These are phyloP conservation scores for Aspergillus coremiiformis DNA, from an alignment of 495 filamentous ascomycete species.

Conservation along the genomic window DNA sequence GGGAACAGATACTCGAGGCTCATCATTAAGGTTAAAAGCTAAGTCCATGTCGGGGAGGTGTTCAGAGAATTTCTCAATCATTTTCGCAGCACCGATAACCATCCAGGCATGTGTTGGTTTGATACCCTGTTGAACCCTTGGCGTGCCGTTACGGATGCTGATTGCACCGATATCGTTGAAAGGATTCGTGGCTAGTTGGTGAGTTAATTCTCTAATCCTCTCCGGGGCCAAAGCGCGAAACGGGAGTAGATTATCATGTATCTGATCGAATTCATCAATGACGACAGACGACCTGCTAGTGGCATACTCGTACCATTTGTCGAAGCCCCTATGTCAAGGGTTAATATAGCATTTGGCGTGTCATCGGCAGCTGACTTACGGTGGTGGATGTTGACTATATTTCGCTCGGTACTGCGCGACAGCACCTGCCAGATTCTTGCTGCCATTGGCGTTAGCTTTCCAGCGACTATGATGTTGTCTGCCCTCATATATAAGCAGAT, in stretches of 20 bases:
- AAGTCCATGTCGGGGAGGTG: constrained; percentile 75
- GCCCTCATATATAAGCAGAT: constrained; percentile 39
- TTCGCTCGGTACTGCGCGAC: constrained; percentile 36
- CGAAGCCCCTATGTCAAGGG: constrained; percentile 27
- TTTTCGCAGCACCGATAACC: constrained; percentile 50
- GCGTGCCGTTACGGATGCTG: constrained; percentile 40
- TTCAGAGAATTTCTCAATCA: constrained; percentile 61
- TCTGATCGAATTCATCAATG: constrained; percentile 71
- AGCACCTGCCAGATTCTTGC: constrained; percentile 32
- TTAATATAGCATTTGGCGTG: constrained; percentile 7
- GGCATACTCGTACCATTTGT: constrained; percentile 69
- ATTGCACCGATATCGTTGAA: constrained; percentile 44
- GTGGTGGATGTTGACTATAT: constrained; percentile 45
- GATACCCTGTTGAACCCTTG: constrained; percentile 36
- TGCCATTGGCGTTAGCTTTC: constrained; percentile 27
- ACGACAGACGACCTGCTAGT: constrained; percentile 52
- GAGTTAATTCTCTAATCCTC: constrained; percentile 46
- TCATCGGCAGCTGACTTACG: constrained; percentile 18
- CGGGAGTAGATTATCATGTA: constrained; percentile 59
- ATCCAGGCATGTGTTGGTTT: constrained; percentile 50
- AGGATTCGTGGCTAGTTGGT: constrained; percentile 37
- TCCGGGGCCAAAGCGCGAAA: constrained; percentile 64
- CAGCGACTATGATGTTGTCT: constrained; percentile 31
- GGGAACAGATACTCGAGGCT: constrained; percentile 67
- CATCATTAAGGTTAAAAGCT: constrained; percentile 70